Percentiles rank a stretch among this genome's conserved stretches.
phyloP scores from a whole-genome alignment of 495 filamentous ascomycete genomes.

The Ascobolus immersus region DNA sequence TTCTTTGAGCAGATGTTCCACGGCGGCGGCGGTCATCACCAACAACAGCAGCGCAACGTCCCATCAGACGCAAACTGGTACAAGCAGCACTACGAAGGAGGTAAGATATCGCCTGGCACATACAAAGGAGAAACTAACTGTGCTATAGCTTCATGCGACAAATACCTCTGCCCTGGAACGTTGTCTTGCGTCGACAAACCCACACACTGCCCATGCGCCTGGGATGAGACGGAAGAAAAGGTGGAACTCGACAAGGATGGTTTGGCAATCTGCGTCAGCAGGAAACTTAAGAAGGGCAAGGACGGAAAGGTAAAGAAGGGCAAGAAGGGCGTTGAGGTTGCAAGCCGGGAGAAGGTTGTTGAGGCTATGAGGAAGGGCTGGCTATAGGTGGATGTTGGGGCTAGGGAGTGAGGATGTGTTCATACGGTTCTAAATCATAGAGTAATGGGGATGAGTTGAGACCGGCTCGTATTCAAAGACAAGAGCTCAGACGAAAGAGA shows the following conservation, averaged over 20 bases:
- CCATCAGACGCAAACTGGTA: conserved; percentile 41
- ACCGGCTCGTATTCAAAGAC: no score
- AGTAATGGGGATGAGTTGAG: no score
- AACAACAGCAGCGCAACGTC: conserved; percentile 32
- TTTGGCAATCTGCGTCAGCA: conserved; percentile 39
- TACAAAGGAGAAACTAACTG: not conserved
- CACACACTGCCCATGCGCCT: conserved; percentile 52
- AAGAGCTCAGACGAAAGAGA: no score
- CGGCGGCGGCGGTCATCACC: conserved; percentile 25
- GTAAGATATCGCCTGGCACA: conserved; percentile 18
- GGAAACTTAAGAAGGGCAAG: conserved; percentile 28
- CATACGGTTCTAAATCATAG: no score
- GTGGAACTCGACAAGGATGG: conserved; percentile 39
- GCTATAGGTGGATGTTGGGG: conserved; percentile 20
- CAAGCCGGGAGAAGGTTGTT: not conserved
- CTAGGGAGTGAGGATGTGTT: no score
- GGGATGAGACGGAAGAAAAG: conserved; percentile 42
- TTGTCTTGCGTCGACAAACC: conserved; percentile 52
- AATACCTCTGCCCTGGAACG: conserved; percentile 48
- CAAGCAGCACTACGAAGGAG: conserved; percentile 30
- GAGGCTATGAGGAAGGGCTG: conserved; percentile 36
- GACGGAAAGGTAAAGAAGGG: conserved; percentile 3
- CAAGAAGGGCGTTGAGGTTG: not conserved
- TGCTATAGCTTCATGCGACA: conserved; percentile 33
- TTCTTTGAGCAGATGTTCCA: conserved; percentile 51